Base-by-base conservation (phyloP, 2,329 filamentous ascomycete species). In the Fusarium sp. region DNA sequence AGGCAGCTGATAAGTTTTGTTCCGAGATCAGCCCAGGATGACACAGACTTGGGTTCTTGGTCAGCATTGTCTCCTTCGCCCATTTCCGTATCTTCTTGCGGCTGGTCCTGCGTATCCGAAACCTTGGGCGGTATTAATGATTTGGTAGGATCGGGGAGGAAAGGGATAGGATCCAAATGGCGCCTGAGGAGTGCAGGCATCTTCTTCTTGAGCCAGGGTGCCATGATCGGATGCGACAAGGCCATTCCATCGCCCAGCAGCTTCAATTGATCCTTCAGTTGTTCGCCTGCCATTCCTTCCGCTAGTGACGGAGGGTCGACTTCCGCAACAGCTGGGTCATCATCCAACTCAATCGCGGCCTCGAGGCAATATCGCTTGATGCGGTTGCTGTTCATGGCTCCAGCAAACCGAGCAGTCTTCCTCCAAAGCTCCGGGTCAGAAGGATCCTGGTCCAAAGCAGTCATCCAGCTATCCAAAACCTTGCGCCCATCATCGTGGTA, bases 381-480 rank as follows among this genome's bases (percentile, higher is more conserved):
- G 14, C 88, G 83, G 1, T 81, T 75, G 66, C 89, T 90, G 45
- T 84, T 85, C 44, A 91, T 77, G 46, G 88, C 86, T 1, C 85
- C 83, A 6, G 85, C 88, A 45, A 90, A 84, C 6, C 89, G 85
- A 1, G 88, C 87, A 4, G 84, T 82, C 51, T 84, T 84, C 64
- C 89, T 83, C 89, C 89, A 91, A 10, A 91, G 79, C 72, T 91
- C 89, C 3, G 89, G 88, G 72, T 91, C 89, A 0, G 89, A 90
- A 3, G 89, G 89, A 64, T 91, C 89, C 53, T 88, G 86, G 64
- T 89, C 89, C 8, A 91, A 79, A 0, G 89, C 89, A 7, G 83
- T 81, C 25, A 82, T 82, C 76, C 89, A 90, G 69, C 88, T 85
- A 61, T 85, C 80, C 7, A 91, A 77, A 1, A 89, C 85, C 58